Percentiles rank a stretch among this genome's conserved stretches.
Evolutionary conservation across 257 asterid genomes (phyloP).

Genomic region (Solanum piurae): DNA sequence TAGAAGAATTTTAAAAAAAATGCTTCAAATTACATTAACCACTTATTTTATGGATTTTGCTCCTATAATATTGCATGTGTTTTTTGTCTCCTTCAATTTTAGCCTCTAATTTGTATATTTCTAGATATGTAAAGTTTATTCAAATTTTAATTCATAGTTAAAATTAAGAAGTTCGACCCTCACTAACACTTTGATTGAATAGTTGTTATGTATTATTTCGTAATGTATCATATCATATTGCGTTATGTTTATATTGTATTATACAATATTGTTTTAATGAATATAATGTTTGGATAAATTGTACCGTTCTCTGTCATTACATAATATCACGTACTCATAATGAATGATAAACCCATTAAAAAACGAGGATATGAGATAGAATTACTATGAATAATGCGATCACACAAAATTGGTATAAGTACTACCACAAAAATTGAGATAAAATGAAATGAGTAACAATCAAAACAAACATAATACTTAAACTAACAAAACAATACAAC

Average conservation of each 20-base stretch:
- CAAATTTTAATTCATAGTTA: neutral
- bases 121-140: too few relatives aligned
- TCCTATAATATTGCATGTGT: neutral
- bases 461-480: too few relatives aligned
- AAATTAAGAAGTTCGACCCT: neutral
- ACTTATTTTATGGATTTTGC: neutral
- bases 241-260: too few relatives aligned
- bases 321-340: too few relatives aligned
- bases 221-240: too few relatives aligned
- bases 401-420: neutral
- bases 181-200: neutral
- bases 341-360: too few relatives aligned
- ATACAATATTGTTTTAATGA: too few relatives aligned
- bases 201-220: too few relatives aligned
- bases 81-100: neutral
- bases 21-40: neutral
- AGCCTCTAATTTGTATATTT: neutral
- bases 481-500: neutral
- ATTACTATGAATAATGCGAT: neutral
- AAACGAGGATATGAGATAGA: too few relatives aligned
- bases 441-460: neutral
- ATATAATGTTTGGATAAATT: too few relatives aligned
- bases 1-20: neutral
- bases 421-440: too few relatives aligned
- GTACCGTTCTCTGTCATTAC: too few relatives aligned